phyloP scores from a whole-genome alignment of 2,329 filamentous ascomycete genomes.

The Paecilomyces dactylethromorphus region DNA sequence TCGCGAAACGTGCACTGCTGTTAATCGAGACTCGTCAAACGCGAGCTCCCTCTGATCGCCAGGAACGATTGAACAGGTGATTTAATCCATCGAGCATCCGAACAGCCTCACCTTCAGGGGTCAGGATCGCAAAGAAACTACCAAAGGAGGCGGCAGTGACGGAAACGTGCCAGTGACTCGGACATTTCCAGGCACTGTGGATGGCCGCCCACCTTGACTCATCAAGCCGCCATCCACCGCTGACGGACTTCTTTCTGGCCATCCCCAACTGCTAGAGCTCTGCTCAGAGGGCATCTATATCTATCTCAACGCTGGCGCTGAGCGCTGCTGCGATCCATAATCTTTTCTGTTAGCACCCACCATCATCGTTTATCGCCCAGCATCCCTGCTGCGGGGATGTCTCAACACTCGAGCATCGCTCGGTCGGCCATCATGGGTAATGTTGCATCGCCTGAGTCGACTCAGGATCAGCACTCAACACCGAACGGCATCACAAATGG shows the following conservation, averaged over 20 bases:
- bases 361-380: conserved; percentile 4
- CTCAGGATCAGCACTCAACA: conserved; percentile 9
- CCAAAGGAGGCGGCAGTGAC: not conserved
- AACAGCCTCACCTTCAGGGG: not conserved
- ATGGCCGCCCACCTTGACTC: not conserved
- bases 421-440: conserved; percentile 46
- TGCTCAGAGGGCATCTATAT: not conserved
- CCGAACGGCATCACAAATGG: conserved; percentile 8
- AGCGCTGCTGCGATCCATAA: not conserved
- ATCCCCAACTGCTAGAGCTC: not conserved
- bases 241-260: not conserved
- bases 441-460: conserved; percentile 15
- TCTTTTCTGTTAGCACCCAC: not conserved
- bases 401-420: conserved; percentile 45
- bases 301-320: not conserved
- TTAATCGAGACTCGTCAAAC: not conserved
- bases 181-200: not conserved
- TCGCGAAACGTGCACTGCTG: not conserved
- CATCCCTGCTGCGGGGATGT: conserved; percentile 22
- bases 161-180: not conserved
- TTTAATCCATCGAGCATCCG: not conserved
- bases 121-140: not conserved
- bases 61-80: not conserved
- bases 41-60: not conserved
- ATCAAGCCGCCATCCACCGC: not conserved